A percentile compares a stretch with the other conserved stretches of the same genome.
Evolutionary conservation across 2,329 filamentous ascomycete genomes (phyloP).

Genomic region (Cladobotryum protrusum): DNA sequence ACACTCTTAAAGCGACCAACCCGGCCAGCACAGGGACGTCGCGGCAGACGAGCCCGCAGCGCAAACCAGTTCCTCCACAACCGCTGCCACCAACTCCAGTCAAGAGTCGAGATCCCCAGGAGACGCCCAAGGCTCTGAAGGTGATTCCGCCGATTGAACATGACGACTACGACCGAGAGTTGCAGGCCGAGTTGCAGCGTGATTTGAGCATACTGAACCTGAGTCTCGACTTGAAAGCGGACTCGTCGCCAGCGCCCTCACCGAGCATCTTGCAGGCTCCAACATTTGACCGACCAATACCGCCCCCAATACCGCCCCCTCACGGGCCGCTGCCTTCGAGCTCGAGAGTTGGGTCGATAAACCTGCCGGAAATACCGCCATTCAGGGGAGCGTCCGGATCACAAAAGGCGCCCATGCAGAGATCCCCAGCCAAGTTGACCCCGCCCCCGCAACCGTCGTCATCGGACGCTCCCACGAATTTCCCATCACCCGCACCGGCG

Average conservation of each 20-base stretch:
- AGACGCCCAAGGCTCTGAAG: slow-evolving; percentile 43
- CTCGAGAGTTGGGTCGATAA: slow-evolving; percentile 36
- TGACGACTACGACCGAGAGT: slow-evolving; percentile 50
- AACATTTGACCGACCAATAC: slow-evolving; percentile 14
- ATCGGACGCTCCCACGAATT: slow-evolving; percentile 39
- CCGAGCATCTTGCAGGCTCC: slow-evolving; percentile 16
- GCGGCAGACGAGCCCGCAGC: slow-evolving; percentile 55
- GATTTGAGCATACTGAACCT: slow-evolving; percentile 55
- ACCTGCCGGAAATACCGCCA: slow-evolving; percentile 50
- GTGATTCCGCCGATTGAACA: slow-evolving; percentile 37
- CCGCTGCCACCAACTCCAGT: slow-evolving; percentile 47
- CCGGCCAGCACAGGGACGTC: slow-evolving; percentile 40
- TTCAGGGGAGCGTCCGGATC: slow-evolving; percentile 38
- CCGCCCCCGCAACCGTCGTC: slow-evolving; percentile 21
- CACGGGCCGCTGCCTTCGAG: slow-evolving; percentile 31
- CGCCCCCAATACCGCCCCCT: slow-evolving; percentile 30
- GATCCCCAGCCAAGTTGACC: slow-evolving; percentile 16
- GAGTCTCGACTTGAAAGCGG: slow-evolving; percentile 16
- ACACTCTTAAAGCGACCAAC: slow-evolving; percentile 50
- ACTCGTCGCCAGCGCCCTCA: slow-evolving; percentile 3
- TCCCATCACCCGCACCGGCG: slow-evolving; percentile 50
- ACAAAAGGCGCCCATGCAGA: slow-evolving; percentile 22
- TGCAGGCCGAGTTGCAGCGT: slow-evolving; percentile 58
- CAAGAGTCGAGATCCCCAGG: slow-evolving; percentile 30
- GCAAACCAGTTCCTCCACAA: slow-evolving; percentile 45